Base-by-base conservation (phyloP, 331 rosid genomes). In the Cydonia oblonga region DNA sequence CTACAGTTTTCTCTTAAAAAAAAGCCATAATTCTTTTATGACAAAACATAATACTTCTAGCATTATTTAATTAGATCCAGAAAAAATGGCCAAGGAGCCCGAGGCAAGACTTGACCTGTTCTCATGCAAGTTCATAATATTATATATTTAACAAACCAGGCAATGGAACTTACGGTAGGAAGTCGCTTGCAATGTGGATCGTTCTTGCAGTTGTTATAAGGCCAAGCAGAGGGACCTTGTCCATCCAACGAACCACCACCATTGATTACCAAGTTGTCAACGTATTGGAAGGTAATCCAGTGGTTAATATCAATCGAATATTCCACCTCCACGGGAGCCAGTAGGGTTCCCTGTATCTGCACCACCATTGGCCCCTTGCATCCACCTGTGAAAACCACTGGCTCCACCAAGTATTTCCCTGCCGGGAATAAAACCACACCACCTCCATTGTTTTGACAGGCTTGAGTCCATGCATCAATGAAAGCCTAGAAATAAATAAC, bases 181-280 rank as follows among this genome's bases (percentile, higher is more conserved):
- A 83, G 84, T 24, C 30, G n/a, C 4, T 4, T 22, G 80, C 87
- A 80, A 3, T 22, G 19, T 2, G 42, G 28, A 29, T 53, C 29
- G 19, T 26, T 66, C 2, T 1, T 1, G 28, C 86, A 74, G 3
- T 32, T 59, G 19, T 70, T 61, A 18, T 5, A 42, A 9, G 24
- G 0, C 90, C 90, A 88, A 68, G 87, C 86, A 2, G 60, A 18
- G 25, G 84, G 5, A 5, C 90, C 92, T 64, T 76, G 82, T 15
- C 87, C 92, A 49, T 79, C 71, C 42, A 87, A 76, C 19, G 32
- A 11, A 7, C 96, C 92, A 28, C 70, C 71, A 10, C 92, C 96
- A 10, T 16, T 58, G 13, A 87, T 23, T 1, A 0, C 51, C 10
- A 90, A 75, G 26, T 63, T 25, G 20, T 81, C 19, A 0, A 90